A percentile compares a stretch with the other conserved stretches of the same genome.
phyloP scores from a whole-genome alignment of 176 grass and related monocot genomes.

The Poa annua region DNA sequence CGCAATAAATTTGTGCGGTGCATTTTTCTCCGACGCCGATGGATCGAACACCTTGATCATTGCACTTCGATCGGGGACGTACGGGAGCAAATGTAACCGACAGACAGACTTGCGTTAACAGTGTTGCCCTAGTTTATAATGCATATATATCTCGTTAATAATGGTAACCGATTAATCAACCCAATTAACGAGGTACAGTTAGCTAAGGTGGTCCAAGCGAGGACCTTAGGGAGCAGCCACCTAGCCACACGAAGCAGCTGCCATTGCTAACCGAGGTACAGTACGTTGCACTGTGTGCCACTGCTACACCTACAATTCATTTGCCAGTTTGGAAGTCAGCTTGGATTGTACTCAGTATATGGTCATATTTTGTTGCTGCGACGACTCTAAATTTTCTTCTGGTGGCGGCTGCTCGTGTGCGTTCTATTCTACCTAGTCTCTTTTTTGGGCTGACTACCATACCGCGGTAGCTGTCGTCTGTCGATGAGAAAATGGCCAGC shows the following conservation, averaged over 20 bases:
- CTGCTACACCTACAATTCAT: too few relatives aligned
- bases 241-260: not conserved
- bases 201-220: conserved; percentile 8
- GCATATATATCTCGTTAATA: not conserved
- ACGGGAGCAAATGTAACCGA: not conserved
- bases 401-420: too few relatives aligned
- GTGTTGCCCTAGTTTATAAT: not conserved
- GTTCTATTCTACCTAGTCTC: too few relatives aligned
- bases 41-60: conserved; percentile 16
- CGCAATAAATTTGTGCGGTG: not conserved
- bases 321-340: too few relatives aligned
- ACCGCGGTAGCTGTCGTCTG: too few relatives aligned
- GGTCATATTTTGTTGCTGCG: too few relatives aligned
- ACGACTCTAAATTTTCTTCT: too few relatives aligned
- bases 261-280: not conserved
- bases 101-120: not conserved
- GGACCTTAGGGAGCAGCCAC: not conserved
- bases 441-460: too few relatives aligned
- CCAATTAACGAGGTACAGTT: conserved; percentile 30
- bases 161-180: conserved; percentile 4
- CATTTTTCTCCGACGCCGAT: conserved; percentile 4
- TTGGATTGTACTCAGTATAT: too few relatives aligned
- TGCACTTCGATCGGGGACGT: not conserved
- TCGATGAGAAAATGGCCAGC: not conserved
- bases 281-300: too few relatives aligned